Percentiles rank a stretch among this genome's conserved stretches.
phyloP scores from a whole-genome alignment of 1,139 yeast genomes.

The Hemisphaericaspora subhashii region DNA sequence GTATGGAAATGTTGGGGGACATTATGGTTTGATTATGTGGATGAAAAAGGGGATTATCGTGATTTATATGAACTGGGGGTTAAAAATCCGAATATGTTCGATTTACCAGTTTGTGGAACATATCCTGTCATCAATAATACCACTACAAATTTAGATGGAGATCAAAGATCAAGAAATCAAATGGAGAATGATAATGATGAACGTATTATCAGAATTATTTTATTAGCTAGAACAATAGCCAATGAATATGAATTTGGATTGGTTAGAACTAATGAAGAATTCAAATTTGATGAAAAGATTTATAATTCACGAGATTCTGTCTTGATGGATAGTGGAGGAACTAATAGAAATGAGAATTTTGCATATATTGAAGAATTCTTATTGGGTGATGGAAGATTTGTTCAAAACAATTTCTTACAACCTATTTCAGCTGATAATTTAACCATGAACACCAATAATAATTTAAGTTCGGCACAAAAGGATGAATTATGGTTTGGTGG shows the following conservation, averaged over 20 bases:
- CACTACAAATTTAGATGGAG: slow-evolving; percentile 7
- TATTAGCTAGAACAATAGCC: slow-evolving; percentile 51
- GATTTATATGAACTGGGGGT: slow-evolving; percentile 60
- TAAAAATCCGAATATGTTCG: slow-evolving; percentile 53
- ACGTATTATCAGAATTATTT: slow-evolving; percentile 50
- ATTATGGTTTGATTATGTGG: slow-evolving; percentile 67
- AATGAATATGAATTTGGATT: slow-evolving; percentile 57
- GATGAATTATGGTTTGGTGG: slow-evolving; percentile 31
- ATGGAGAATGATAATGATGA: slow-evolving; percentile 42
- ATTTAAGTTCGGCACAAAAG: slow-evolving; percentile 15
- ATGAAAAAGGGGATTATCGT: slow-evolving; percentile 50
- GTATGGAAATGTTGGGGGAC: slow-evolving; percentile 88
- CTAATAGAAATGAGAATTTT: slow-evolving; percentile 14
- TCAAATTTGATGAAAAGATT: slow-evolving; percentile 37
- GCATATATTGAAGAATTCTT: slow-evolving; percentile 36
- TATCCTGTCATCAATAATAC: slow-evolving; percentile 26
- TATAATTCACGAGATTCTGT: slow-evolving; percentile 28
- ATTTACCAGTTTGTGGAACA: slow-evolving; percentile 67
- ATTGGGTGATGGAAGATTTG: slow-evolving; percentile 43
- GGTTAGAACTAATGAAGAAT: slow-evolving; percentile 42
- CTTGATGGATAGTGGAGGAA: slow-evolving; percentile 10
- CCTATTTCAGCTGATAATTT: slow-evolving; percentile 33
- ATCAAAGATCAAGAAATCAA: slow-evolving; percentile 24
- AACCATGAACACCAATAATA: slow-evolving; percentile 15
- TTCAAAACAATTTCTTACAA: slow-evolving; percentile 42